A percentile compares a stretch with the other conserved stretches of the same genome.
These are phyloP conservation scores for Calonectria montana DNA, from an alignment of 2,329 filamentous ascomycete genomes.

Conservation along the genomic window DNA sequence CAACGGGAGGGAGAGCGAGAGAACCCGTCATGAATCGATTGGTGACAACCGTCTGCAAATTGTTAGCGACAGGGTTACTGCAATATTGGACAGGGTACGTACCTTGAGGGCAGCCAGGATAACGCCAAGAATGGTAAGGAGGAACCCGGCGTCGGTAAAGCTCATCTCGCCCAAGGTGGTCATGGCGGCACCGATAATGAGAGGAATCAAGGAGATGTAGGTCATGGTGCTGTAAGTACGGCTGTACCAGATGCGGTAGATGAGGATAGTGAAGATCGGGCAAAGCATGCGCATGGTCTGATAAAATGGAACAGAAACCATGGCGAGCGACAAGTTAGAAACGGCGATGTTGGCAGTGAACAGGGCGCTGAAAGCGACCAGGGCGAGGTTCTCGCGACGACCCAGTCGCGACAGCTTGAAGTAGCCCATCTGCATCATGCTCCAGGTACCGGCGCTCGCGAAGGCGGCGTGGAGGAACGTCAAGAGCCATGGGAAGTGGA, in stretches of 20 bases:
- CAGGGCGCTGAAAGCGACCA: constrained; percentile 68
- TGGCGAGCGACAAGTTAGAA: constrained; percentile 70
- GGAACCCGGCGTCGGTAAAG: constrained; percentile 68
- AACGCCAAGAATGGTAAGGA: constrained; percentile 65
- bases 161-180: constrained; percentile 73
- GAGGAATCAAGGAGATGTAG: constrained; percentile 70
- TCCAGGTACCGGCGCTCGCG: constrained; percentile 66
- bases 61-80: constrained; percentile 26
- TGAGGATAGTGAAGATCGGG: constrained; percentile 71
- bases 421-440: constrained; percentile 62
- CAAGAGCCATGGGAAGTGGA: constrained; percentile 70
- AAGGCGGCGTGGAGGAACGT: constrained; percentile 69
- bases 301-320: constrained; percentile 75
- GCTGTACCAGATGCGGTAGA: constrained; percentile 67
- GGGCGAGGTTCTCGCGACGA: constrained; percentile 64
- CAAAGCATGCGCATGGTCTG: constrained; percentile 72
- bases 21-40: constrained; percentile 74
- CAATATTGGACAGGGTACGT: constrained; percentile 21
- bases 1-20: constrained; percentile 67
- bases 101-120: constrained; percentile 67
- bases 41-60: constrained; percentile 65
- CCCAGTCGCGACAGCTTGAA: constrained; percentile 65
- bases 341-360: constrained; percentile 74
- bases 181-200: constrained; percentile 69
- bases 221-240: constrained; percentile 67